Evolutionary conservation across 768 basidiomycete genomes (phyloP), one percentile per base, ranked within the genome.

Genomic region (Mycena metata): DNA sequence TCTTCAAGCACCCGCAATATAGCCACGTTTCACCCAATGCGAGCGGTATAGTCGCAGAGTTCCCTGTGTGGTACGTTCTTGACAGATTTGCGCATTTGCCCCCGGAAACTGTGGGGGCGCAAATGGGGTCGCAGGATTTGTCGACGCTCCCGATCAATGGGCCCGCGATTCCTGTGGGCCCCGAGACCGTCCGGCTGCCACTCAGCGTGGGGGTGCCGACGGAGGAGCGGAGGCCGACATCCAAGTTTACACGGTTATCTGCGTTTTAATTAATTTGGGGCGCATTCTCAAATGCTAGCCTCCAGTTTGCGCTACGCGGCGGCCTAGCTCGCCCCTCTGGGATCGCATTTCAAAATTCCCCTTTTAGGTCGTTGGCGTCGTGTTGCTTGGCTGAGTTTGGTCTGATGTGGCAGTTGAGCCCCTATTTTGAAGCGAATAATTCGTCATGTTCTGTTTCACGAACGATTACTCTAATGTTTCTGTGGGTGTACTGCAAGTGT

Each of bases 1-100:
- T 64, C 45, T 63, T 70, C 65, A 50, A 35, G 33, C 70, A 72
- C 59, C 70, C 70, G 16, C 60, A 72, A 16, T 72, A 72, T 60
- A 35, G 43, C 41, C 67, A 68, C 63, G 61, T 72, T 23, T 72
- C 70, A 42, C 70, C 70, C 5, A 58, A 21, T 24, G 70, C 21
- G 21, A 30, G 58, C 24, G 66, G 70, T 36, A 49, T 68, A 23
- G 2, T 69, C 24, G 61, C 41, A 17, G 70, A 72, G 56, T 49
- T 52, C 35, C 67, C 70, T 1, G 61, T 72, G 26, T 69, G 67
- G 67, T 69, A 72, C 30, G 67, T 66, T 36, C 21, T 69, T 24
- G 51, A 72, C 24, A 67, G 71, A 4, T 69, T 70, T 23, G 60
- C 49, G 26, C 46, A 58, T 21, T 19, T 47, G 12, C 19, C 23